These are phyloP conservation scores for Nannochloropsis salina DNA, from an alignment of 108 stramenopile species.

Conservation along the genomic window DNA sequence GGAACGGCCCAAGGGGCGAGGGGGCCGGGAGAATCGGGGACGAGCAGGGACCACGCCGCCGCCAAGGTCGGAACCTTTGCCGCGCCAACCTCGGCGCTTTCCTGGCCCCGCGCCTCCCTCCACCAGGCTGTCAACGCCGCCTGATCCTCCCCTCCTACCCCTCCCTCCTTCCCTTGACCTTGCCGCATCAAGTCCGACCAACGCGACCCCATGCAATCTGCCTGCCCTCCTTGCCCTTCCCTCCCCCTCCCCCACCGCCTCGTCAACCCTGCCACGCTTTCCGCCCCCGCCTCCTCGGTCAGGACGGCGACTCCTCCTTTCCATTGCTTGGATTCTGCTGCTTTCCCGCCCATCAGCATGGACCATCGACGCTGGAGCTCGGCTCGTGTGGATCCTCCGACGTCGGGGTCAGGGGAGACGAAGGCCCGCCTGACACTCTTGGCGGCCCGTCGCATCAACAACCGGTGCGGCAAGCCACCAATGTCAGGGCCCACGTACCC, in stretches of 20 bases:
- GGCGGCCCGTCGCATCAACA: not conserved
- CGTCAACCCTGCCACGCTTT: not conserved
- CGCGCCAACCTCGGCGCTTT: too few relatives aligned
- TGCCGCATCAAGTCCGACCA: not conserved
- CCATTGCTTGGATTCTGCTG: too few relatives aligned
- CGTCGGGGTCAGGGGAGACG: not conserved
- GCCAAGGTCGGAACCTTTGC: not conserved
- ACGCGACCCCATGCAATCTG: not conserved
- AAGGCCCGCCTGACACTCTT: not conserved
- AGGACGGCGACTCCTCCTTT: not conserved
- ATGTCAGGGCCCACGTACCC: not conserved
- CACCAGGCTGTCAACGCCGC: too few relatives aligned
- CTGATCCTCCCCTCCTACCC: not conserved
- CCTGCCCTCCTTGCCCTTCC: not conserved
- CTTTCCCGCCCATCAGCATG: not conserved
- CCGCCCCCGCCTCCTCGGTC: not conserved
- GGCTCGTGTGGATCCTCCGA: not conserved
- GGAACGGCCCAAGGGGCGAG: not conserved
- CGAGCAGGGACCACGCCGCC: not conserved
- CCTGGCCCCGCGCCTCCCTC: too few relatives aligned
- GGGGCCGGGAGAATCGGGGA: not conserved
- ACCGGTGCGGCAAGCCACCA: not conserved
- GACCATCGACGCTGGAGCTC: not conserved
- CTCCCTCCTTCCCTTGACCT: not conserved
- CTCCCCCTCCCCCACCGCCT: not conserved